A percentile compares a stretch with the other conserved stretches of the same genome.
Evolutionary conservation across 163 green algal species (phyloP).

Genomic region (Chloroidium sp.): DNA sequence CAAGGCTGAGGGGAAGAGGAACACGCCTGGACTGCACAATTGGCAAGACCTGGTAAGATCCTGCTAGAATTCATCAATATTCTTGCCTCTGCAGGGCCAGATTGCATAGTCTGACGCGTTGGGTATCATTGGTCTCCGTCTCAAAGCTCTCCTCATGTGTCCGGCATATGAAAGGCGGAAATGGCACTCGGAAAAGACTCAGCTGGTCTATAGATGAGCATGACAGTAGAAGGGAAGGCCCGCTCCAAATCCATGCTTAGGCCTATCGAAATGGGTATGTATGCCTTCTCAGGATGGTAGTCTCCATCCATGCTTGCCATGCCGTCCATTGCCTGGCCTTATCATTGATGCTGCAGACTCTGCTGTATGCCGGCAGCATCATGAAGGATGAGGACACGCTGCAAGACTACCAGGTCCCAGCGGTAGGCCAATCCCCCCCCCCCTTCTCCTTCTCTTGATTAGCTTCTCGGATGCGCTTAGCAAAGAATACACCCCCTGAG

Average conservation of each 20-base stretch:
- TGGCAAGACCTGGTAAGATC: slow-evolving; percentile 71
- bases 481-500: neutral
- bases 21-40: slow-evolving; percentile 64
- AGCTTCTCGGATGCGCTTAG: neutral
- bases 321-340: neutral
- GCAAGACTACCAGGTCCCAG: slow-evolving; percentile 73
- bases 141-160: too few relatives aligned
- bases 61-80: neutral
- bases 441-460: neutral
- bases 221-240: neutral
- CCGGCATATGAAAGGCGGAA: too few relatives aligned
- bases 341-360: slow-evolving; percentile 28
- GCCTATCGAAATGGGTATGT: too few relatives aligned
- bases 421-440: slow-evolving; percentile 27
- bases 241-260: too few relatives aligned
- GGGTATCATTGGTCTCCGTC: too few relatives aligned
- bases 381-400: slow-evolving; percentile 67
- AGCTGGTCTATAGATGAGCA: neutral
- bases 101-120: neutral
- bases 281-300: too few relatives aligned
- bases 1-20: slow-evolving; percentile 50
- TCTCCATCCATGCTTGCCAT: neutral
- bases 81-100: too few relatives aligned
- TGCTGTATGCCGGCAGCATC: slow-evolving; percentile 78
- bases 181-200: too few relatives aligned